A percentile compares a stretch with the other conserved stretches of the same genome.
Conservation (phyloP, 148 eudicot species). For the Vaccinium myrtillus region DNA sequence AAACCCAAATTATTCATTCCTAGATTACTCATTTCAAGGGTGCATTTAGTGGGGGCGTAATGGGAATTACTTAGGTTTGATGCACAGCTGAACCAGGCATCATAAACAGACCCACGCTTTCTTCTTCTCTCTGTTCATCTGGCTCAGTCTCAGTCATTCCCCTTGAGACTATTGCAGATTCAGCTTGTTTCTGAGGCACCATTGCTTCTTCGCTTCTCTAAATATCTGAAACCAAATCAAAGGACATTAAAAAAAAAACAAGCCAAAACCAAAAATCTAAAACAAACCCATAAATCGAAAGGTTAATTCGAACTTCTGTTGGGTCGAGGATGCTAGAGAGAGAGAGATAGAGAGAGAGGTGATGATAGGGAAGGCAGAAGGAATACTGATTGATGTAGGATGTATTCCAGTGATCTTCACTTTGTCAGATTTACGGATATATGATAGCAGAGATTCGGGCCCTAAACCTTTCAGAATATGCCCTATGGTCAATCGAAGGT, state of each 20-base stretch:
- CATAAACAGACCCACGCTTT: constrained; percentile 60
- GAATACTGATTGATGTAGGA: no score
- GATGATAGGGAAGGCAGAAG: no score
- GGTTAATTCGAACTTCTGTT: no score
- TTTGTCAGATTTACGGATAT: no score
- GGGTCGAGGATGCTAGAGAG: no score
- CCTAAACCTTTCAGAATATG: no score
- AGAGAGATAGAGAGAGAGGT: no score
- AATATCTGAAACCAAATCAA: constrained; percentile 9
- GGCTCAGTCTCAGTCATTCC: constrained; percentile 33
- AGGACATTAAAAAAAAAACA: background rate
- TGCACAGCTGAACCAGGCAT: constrained; percentile 80
- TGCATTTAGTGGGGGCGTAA: background rate
- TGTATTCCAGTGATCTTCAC: no score
- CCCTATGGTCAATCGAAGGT: no score
- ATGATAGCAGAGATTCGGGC: no score
- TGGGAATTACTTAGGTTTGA: constrained; percentile 58
- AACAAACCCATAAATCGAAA: background rate
- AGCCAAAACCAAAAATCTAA: background rate
- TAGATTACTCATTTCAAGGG: background rate
- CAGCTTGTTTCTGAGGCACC: constrained; percentile 44
- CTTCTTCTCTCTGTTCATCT: constrained; percentile 17
- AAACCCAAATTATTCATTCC: no score
- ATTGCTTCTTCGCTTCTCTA: constrained; percentile 13
- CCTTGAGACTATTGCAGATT: constrained; percentile 45